Percentiles rank a stretch among this genome's conserved stretches.
These are phyloP conservation scores for Aspergillus udagawae DNA, from an alignment of 2,329 filamentous ascomycete species.

Conservation along the genomic window DNA sequence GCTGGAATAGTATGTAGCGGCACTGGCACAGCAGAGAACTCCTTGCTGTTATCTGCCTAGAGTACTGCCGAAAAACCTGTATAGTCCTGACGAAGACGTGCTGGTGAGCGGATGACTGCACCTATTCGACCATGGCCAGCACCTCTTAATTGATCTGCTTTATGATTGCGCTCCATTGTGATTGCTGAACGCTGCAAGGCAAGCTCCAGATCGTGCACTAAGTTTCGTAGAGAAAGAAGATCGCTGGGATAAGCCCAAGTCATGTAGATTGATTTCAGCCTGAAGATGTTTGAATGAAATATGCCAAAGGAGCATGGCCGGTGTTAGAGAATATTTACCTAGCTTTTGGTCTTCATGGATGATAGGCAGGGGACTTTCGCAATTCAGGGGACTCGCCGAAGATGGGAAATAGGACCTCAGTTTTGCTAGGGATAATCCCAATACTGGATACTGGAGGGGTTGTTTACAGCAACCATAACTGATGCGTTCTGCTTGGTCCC, in stretches of 20 bases:
- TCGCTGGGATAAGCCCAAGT: not conserved
- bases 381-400: not conserved
- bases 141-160: not conserved
- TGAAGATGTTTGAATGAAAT: not conserved
- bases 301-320: not conserved
- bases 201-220: not conserved
- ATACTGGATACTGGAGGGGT: not conserved
- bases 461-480: not conserved
- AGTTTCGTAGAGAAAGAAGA: not conserved
- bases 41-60: no score
- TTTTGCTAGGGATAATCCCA: not conserved
- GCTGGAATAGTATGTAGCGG: no score
- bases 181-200: not conserved
- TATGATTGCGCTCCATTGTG: no score
- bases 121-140: no score
- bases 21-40: no score
- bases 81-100: no score
- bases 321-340: not conserved
- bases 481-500: not conserved
- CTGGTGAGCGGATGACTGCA: no score
- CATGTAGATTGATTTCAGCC: not conserved
- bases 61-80: no score
- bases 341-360: not conserved
- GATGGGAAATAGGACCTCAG: not conserved
- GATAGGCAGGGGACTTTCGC: not conserved